Base-by-base conservation (phyloP, 805 yeast genomes). In the Yarrowia porcina region DNA sequence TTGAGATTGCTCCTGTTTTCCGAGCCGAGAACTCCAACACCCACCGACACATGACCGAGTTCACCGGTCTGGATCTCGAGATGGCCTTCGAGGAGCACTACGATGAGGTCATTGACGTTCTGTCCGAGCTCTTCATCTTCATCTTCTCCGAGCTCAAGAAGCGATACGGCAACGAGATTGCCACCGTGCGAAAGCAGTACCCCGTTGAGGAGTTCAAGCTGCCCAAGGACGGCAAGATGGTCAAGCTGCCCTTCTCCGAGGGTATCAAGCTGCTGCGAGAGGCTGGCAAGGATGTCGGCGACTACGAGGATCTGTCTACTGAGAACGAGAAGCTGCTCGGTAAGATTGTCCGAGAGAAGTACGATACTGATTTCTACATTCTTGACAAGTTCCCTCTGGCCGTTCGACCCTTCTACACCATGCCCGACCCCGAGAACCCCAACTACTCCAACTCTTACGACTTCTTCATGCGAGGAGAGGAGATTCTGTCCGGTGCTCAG, bases 381-480 rank as follows among this genome's bases (percentile, higher is more conserved):
- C 84, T 94, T 77, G 99, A 94, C 82, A 94, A 94, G 77, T 94
- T 94, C 89, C 99, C 99, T 71, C 82, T 91, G 73, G 94, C 90
- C 30, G 84, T 92, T 63, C 87, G 99, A 82, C 99, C 99, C 64
- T 94, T 94, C 84, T 94, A 94, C 83, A 94, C 99, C 54, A 94
- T 94, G 99, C 98, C 99, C 66, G 97, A 91, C 75, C 82, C 98
- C 18, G 87, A 85, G 72, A 92, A 94, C 78, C 85, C 96, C 67
- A 82, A 87, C 70, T 92, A 92, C 80, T 92, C 98, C 67, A 94
- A 94, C 84, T 93, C 98, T 20, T 94, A 93, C 75, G 99, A 94
- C 80, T 94, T 94, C 87, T 94, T 94, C 83, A 94, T 94, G 99
- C 88, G 99, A 81, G 99, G 99, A 74, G 99, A 94, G 80, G 99